Evolutionary conservation across 371 early-diverging fungal species (phyloP).

Genomic region (Mortierella sp.): DNA sequence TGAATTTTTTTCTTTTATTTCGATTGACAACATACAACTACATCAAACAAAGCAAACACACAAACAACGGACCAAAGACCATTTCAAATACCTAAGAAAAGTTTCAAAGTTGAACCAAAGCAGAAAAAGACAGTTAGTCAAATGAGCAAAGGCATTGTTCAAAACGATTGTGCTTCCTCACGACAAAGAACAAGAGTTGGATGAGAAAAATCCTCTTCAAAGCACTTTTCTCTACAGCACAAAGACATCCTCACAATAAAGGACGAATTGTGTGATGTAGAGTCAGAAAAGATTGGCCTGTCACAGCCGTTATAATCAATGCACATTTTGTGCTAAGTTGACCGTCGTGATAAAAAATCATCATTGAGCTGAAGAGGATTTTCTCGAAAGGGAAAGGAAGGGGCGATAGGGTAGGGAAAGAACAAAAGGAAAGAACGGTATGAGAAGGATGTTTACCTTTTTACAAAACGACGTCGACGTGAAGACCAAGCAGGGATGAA

Average conservation of each 20-base stretch:
- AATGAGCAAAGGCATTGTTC: not conserved
- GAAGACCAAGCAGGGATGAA: not conserved
- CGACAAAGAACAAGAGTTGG: not conserved
- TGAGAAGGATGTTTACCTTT: constrained; percentile 13
- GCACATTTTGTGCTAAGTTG: constrained; percentile 56
- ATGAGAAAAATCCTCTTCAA: not conserved
- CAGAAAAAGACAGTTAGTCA: constrained; percentile 5
- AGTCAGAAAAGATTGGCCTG: constrained; percentile 57
- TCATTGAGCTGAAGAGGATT: constrained; percentile 32
- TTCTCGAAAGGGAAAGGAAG: not conserved
- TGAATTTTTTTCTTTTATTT: not conserved
- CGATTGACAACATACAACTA: not conserved
- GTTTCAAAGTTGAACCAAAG: not conserved
- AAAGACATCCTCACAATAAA: not conserved
- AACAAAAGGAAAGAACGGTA: not conserved
- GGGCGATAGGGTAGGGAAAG: not conserved
- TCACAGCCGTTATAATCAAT: constrained; percentile 61
- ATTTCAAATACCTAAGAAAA: constrained; percentile 7
- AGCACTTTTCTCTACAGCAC: constrained; percentile 1
- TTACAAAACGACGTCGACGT: not conserved
- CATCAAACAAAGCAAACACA: not conserved
- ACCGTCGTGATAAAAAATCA: constrained; percentile 60
- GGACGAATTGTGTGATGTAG: not conserved
- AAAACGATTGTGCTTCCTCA: constrained; percentile 1
- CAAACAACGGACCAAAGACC: not conserved